Evolutionary conservation across 2,329 filamentous ascomycete genomes (phyloP).

Genomic region (Corynespora cassiicola): DNA sequence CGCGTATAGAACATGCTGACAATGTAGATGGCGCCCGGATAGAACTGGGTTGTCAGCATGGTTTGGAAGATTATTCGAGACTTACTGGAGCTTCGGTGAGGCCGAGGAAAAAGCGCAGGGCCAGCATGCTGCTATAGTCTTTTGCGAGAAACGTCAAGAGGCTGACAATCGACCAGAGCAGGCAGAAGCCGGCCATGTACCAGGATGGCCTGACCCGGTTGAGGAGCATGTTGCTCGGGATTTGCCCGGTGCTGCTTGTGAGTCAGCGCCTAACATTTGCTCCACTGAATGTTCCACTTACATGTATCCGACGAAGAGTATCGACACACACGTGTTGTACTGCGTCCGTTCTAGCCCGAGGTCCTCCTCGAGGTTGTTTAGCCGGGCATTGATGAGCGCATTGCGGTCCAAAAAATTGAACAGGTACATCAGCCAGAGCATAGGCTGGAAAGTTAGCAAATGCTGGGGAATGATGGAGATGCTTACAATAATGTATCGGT

Average conservation of each 20-base stretch:
- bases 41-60: too few species aligned
- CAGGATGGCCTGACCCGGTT: conserved; percentile 24
- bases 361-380: conserved; percentile 66
- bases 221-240: conserved; percentile 49
- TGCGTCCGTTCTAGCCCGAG: conserved; percentile 41
- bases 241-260: too few species aligned
- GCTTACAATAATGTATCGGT: conserved; percentile 19
- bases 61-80: too few species aligned
- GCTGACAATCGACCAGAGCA: conserved; percentile 29
- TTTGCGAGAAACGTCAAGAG: conserved; percentile 20
- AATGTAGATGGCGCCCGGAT: conserved; percentile 29
- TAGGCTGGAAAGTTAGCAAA: conserved; percentile 30
- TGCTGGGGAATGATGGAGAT: too few species aligned
- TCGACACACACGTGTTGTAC: conserved; percentile 6
- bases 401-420: conserved; percentile 55
- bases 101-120: conserved; percentile 19
- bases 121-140: conserved; percentile 24
- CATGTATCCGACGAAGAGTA: too few species aligned
- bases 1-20: conserved; percentile 32
- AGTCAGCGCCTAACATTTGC: too few species aligned
- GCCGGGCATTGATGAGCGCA: conserved; percentile 67
- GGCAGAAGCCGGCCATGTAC: conserved; percentile 28
- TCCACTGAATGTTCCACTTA: too few species aligned
- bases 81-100: conserved; percentile 16
- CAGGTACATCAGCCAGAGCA: conserved; percentile 10